Evolutionary conservation across 108 stramenopile species (phyloP), one percentile per base, ranked within the genome.

Genomic region (Skeletonema potamos): DNA sequence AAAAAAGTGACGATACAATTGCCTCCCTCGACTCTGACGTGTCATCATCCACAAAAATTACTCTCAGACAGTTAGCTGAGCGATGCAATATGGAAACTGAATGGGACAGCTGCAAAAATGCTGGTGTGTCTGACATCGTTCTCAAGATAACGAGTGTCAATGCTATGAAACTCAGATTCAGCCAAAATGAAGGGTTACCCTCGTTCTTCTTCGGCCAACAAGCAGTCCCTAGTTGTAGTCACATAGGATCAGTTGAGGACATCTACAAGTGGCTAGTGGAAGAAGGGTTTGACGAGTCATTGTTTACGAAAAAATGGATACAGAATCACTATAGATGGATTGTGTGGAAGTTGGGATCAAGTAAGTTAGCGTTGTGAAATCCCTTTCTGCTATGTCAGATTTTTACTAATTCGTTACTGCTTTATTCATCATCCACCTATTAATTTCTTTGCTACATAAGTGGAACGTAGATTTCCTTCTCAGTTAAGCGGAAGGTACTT

Each of bases 301-400:
- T 82, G 33, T 60, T 95, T 20, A 68, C 63, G 22, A 73, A 83
- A 15, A 74, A 62, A 32, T 95, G 90, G 90, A 73, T 95, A 24
- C 44, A 46, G 4, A 95, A 92, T 68, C 94, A 95, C 63, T 82
- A 74, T 39, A 74, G 86, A 54, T 89, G 88, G 87, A 85, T 93
- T 46, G 85, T 90, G 7, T 93, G 90, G 92, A 95, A 86, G 61
- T 77, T 93, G 54, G 89, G 89, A 13, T 82, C 85, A 17, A 51
- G 48, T 51, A 51, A 51, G 48, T 51, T 24, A 3, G 5, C 1
- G n/a, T 41, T 24, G 0, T 51, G 48, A n/a, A n/a, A 41, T 3
- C n/a, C 15, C 2, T 15, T 1, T 0, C 15, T 41, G 2, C n/a
- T 4, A 13, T 41, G 3, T 3, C 39, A 41, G n/a, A n/a, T n/a